Conservation (phyloP, 257 asterid species). For the Echium plantagineum region DNA sequence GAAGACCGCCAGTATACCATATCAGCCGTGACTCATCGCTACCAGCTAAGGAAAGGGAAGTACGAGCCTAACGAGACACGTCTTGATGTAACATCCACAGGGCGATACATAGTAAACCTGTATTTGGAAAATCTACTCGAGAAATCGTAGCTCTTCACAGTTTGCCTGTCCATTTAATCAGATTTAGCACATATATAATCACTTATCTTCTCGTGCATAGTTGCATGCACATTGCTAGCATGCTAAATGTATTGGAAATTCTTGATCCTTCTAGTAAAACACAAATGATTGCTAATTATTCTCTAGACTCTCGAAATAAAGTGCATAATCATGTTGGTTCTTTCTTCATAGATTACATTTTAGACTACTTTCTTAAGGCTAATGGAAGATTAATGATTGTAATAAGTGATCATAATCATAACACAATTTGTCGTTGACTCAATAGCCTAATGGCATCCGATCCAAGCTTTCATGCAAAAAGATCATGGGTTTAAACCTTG, state of each 20-base stretch:
- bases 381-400: background rate
- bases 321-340: background rate
- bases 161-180: slow-evolving; percentile 5
- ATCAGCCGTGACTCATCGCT: slow-evolving; percentile 83
- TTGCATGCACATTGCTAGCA: background rate
- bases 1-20: slow-evolving; percentile 77
- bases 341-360: no score
- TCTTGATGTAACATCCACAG: slow-evolving; percentile 81
- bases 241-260: background rate
- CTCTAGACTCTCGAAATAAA: no score
- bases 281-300: background rate
- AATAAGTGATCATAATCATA: no score
- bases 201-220: background rate
- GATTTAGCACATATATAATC: background rate
- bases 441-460: no score
- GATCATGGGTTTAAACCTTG: no score
- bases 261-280: background rate
- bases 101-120: slow-evolving; percentile 79
- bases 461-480: no score
- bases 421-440: no score
- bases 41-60: slow-evolving; percentile 89
- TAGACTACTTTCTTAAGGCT: background rate
- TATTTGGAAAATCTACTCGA: slow-evolving; percentile 66
- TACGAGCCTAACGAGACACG: slow-evolving; percentile 84
- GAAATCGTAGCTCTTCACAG: slow-evolving; percentile 37